A percentile compares a stretch with the other conserved stretches of the same genome.
Conservation (phyloP, 2,329 filamentous ascomycete species). For the Fusarium tricinctum region DNA sequence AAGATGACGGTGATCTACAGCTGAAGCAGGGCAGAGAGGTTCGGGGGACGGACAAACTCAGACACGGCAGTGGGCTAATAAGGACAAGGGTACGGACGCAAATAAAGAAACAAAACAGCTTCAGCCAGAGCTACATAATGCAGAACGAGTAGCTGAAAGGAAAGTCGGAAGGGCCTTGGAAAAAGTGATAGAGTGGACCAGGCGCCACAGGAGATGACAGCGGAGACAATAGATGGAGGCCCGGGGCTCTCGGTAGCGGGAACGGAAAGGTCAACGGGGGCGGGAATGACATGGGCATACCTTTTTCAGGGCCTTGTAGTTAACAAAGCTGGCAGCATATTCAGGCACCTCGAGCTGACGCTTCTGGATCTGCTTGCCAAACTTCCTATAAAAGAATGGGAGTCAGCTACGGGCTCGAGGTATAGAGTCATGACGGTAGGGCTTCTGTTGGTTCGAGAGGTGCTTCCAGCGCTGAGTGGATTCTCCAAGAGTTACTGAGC, state of each 20-base stretch:
- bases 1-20: constrained; percentile 33
- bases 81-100: constrained; percentile 16
- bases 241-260: constrained; percentile 39
- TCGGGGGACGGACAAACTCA: constrained; percentile 13
- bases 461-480: constrained; percentile 8
- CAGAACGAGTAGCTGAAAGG: constrained; percentile 18
- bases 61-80: constrained; percentile 12
- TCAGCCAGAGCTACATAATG: constrained; percentile 17
- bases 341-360: constrained; percentile 98
- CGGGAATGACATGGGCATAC: constrained; percentile 62
- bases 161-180: constrained; percentile 16
- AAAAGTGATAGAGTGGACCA: constrained; percentile 37
- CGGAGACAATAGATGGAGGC: constrained; percentile 39
- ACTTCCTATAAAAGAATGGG: constrained; percentile 79
- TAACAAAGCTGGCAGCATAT: constrained; percentile 99
- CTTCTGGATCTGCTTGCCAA: constrained; percentile 99
- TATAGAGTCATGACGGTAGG: constrained; percentile 2
- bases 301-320: constrained; percentile 99
- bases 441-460: constrained; percentile 10
- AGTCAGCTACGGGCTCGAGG: constrained; percentile 25
- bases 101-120: constrained; percentile 19
- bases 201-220: constrained; percentile 43
- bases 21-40: constrained; percentile 23
- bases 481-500: constrained; percentile 16
- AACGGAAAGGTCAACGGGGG: constrained; percentile 38